Evolutionary conservation across 805 yeast genomes (phyloP).

Genomic region (Candida nanaspora): DNA sequence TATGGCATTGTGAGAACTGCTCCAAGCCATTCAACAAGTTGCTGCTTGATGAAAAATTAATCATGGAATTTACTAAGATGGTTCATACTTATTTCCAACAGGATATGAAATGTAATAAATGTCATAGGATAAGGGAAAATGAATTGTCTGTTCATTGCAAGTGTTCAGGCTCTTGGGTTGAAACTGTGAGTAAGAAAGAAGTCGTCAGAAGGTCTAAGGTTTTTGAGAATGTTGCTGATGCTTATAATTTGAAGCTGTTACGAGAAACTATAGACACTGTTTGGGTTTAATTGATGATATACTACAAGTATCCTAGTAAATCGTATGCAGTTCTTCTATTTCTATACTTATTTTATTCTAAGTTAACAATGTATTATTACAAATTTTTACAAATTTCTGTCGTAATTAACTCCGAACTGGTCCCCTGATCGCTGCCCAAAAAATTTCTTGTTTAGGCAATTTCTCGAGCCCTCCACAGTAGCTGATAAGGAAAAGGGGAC

Average conservation of each 20-base stretch:
- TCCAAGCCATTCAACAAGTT: constrained; percentile 55
- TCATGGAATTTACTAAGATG: constrained; percentile 51
- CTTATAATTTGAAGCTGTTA: constrained; percentile 54
- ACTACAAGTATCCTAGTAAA: not conserved
- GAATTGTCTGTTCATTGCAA: constrained; percentile 69
- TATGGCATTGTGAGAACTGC: constrained; percentile 67
- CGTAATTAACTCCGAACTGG: not conserved
- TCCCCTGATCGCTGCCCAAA: too few relatives aligned
- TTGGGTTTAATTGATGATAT: not conserved
- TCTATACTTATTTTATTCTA: too few relatives aligned
- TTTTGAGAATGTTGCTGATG: constrained; percentile 52
- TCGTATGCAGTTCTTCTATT: too few relatives aligned
- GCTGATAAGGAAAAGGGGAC: not conserved
- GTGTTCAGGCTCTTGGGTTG: constrained; percentile 85
- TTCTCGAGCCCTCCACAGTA: not conserved
- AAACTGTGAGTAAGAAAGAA: constrained; percentile 39
- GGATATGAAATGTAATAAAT: constrained; percentile 75
- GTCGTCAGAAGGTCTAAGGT: constrained; percentile 39
- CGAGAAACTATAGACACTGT: constrained; percentile 24
- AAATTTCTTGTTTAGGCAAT: not conserved
- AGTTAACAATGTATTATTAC: too few relatives aligned
- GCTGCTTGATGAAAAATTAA: constrained; percentile 70
- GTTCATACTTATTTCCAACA: constrained; percentile 64
- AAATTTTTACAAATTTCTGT: too few relatives aligned
- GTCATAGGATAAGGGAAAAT: constrained; percentile 58